Conservation (phyloP, 176 grass and related monocot species). For the Alopecurus myosuroides region DNA sequence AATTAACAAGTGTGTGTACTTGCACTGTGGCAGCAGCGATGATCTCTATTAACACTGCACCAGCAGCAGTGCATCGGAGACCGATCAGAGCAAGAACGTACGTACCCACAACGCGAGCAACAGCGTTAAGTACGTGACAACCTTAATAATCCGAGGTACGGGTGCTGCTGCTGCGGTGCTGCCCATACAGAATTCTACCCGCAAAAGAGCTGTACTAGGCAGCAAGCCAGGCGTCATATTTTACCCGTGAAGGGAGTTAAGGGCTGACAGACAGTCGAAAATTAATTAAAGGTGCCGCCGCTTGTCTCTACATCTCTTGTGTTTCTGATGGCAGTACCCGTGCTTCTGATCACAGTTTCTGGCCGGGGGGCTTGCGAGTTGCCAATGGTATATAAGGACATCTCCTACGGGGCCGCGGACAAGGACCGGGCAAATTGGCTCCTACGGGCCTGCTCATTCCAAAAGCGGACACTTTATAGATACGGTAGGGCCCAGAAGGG, state of each 20-base stretch:
- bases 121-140: not conserved
- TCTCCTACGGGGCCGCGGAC: no score
- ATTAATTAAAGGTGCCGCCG: not conserved
- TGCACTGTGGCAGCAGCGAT: not conserved
- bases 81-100: not conserved
- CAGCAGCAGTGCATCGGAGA: no score
- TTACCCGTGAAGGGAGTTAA: not conserved
- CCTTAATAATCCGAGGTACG: not conserved
- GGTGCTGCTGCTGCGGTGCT: no score
- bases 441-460: no score
- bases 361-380: no score
- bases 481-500: no score
- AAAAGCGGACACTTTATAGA: no score
- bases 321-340: no score
- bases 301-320: not conserved
- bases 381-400: no score
- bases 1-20: not conserved
- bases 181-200: not conserved
- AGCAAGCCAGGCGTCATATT: not conserved
- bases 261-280: not conserved
- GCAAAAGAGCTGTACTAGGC: not conserved
- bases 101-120: not conserved
- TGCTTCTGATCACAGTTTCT: no score
- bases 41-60: no score
- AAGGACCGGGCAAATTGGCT: no score